Base-by-base conservation (phyloP, 345 rosid genomes). In the Melaleuca alternifolia region DNA sequence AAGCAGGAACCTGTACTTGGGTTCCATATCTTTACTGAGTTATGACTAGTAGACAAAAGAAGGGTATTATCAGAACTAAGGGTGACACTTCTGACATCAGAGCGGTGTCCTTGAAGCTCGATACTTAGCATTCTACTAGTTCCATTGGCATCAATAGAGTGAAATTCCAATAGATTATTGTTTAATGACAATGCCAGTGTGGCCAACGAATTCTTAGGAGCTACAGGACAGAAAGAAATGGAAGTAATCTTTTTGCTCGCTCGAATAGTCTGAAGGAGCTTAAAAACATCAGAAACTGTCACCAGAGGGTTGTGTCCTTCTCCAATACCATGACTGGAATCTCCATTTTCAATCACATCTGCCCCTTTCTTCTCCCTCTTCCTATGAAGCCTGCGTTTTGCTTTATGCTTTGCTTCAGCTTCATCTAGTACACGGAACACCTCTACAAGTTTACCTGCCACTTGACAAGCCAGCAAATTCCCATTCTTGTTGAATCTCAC, bases 1-100 rank as follows among this genome's bases (percentile, higher is more conserved):
- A 97, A 95, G 89, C 99, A 97, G 86, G 96, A 93, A 88, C 99
- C 98, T 24, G 98, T 94, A 86, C 96, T 96, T 87, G 99, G 98
- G 91, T 95, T 97, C 99, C 99, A 97, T 87, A 97, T 89, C 90
- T 96, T 97, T 30, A 95, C 94, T 53, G 98, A 93, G 89, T 93
- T 93, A 93, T 97, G 98, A 91, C 99, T 96, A 15, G 99, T 97
- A 90, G 99, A 96, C 98, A 97, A 92, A 91, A 97, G 90, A 87
- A 96, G 94, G 52, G 92, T 93, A 90, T 93, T 97, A 89, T 97
- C 99, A 84, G 95, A 91, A 89, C 97, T 96, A 87, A 97, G 98
- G 82, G 99, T 91, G 84, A 96, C 91, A 84, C 99, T 97, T 90
- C 99, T 94, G 88, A 97, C 94, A 87, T 94, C 99, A 86, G 99